Evolutionary conservation across 2,329 filamentous ascomycete genomes (phyloP).

Genomic region (Colletotrichum magnum): DNA sequence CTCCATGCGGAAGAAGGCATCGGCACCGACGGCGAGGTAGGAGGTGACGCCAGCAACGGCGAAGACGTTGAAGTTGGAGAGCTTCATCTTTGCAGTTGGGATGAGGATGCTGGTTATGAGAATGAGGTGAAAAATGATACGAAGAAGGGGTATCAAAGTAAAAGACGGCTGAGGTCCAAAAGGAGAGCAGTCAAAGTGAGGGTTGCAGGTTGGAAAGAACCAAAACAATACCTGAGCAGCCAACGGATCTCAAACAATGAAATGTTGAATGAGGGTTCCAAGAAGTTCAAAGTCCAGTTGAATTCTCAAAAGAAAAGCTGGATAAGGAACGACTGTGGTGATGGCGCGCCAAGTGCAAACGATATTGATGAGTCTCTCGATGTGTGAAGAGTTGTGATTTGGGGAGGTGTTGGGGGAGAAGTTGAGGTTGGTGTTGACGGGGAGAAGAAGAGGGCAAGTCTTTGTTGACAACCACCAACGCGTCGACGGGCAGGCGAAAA

Average conservation of each 20-base stretch:
- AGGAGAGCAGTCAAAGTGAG: constrained; percentile 5
- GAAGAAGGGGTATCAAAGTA: constrained; percentile 34
- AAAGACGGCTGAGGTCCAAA: constrained; percentile 32
- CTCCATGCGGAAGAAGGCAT: constrained; percentile 92
- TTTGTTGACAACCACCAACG: constrained; percentile 7
- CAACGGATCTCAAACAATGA: constrained; percentile 13
- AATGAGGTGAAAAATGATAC: constrained; percentile 27
- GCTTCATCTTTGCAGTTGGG: constrained; percentile 43
- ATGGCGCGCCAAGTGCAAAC: constrained; percentile 10
- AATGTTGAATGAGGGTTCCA: constrained; percentile 14
- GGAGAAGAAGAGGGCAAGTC: neutral
- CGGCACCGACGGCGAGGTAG: constrained; percentile 49
- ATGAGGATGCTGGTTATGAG: constrained; percentile 9
- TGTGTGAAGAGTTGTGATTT: constrained; percentile 4
- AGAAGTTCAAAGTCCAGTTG: constrained; percentile 26
- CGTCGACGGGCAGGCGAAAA: neutral
- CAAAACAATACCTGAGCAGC: constrained; percentile 22
- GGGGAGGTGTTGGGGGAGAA: constrained; percentile 7
- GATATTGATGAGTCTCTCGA: constrained; percentile 19
- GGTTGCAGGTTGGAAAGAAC: constrained; percentile 15
- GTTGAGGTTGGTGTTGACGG: neutral
- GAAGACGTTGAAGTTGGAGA: neutral
- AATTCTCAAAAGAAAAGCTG: constrained; percentile 9
- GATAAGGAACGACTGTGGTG: constrained; percentile 5
- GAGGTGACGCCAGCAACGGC: neutral